Conservation (phyloP, 306 rosid genomes). For the Cicer pinnatifidum region DNA sequence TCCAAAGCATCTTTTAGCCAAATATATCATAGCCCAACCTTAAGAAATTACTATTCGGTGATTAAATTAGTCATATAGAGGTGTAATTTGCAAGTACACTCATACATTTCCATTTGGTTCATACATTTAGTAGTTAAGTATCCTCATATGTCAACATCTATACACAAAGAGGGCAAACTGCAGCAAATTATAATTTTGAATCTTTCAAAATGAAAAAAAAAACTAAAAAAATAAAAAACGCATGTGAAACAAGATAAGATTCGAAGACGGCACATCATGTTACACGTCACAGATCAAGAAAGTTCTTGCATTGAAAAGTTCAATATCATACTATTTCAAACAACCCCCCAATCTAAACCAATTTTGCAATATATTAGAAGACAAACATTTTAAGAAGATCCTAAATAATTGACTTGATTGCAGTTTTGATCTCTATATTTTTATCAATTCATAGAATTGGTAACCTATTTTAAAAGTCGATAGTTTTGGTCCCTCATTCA, state of each 20-base stretch:
- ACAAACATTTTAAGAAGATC: slow-evolving; percentile 24
- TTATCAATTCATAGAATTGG: too few species aligned
- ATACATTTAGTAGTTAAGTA: slow-evolving; percentile 7
- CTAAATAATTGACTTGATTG: slow-evolving; percentile 2
- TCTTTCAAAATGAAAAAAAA: slow-evolving; percentile 22
- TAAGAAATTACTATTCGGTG: neutral
- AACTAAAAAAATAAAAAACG: slow-evolving; percentile 29
- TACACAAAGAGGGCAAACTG: neutral
- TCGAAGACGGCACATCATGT: neutral
- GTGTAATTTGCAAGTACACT: slow-evolving; percentile 14
- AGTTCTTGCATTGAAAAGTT: slow-evolving; percentile 7
- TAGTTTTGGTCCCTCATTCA: too few species aligned
- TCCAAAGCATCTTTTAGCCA: slow-evolving; percentile 5
- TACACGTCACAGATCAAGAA: slow-evolving; percentile 1
- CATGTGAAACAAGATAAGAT: slow-evolving; percentile 17
- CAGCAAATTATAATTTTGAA: neutral
- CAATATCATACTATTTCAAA: neutral
- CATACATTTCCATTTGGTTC: slow-evolving; percentile 17
- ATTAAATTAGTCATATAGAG: slow-evolving; percentile 13
- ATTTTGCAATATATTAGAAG: slow-evolving; percentile 13
- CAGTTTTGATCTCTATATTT: too few species aligned
- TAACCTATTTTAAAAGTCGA: too few species aligned
- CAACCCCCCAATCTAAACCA: slow-evolving; percentile 1
- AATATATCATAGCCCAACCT: slow-evolving; percentile 31
- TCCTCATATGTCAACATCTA: neutral